Evolutionary conservation across 2,329 filamentous ascomycete species (phyloP), one percentile per base, ranked within the genome.

Genomic region (Verticillium longisporum): DNA sequence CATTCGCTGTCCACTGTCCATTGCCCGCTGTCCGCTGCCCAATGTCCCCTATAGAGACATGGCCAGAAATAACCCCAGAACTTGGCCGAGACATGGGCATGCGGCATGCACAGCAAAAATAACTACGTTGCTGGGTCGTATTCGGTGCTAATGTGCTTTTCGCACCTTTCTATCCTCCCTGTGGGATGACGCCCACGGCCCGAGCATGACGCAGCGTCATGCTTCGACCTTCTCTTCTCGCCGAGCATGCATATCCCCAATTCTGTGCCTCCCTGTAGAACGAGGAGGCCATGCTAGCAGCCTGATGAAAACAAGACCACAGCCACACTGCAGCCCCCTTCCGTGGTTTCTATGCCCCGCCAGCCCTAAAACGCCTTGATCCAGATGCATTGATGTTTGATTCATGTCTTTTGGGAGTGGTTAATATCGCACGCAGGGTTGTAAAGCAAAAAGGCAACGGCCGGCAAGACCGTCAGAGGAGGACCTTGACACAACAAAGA

Each of bases 341-440:
- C 18, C n/a, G 45, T 50, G 45, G 21, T 53, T 26, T 65, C 63
- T 64, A 62, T 62, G 58, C 54, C 59, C 58, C 60, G 45, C 58
- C 41, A 64, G 21, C 26, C 58, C 63, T 36, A 57, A 58, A 64
- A 65, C 63, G 63, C 63, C 63, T 32, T 36, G 38, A 26, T 62
- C 60, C 55, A 58, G 60, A 34, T 50, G 45, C 45, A 64, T 62
- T 62, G 60, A 61, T 56, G 26, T 60, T 32, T 36, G 31, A 59
- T 36, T 63, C 37, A 56, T 59, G 50, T 56, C 31, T 38, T 59
- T 38, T 15, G 31, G 37, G 36, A 41, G 50, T 53, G 57, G 61
- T 63, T 55, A 63, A 61, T 61, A 31, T 26, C 5, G 38, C 31
- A 26, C 55, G 55, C 45, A 58, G 60, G 60, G 50, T 31, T 61